Evolutionary conservation across 352 stramenopile species (phyloP).

Genomic region (Elongisporangium senticosum): DNA sequence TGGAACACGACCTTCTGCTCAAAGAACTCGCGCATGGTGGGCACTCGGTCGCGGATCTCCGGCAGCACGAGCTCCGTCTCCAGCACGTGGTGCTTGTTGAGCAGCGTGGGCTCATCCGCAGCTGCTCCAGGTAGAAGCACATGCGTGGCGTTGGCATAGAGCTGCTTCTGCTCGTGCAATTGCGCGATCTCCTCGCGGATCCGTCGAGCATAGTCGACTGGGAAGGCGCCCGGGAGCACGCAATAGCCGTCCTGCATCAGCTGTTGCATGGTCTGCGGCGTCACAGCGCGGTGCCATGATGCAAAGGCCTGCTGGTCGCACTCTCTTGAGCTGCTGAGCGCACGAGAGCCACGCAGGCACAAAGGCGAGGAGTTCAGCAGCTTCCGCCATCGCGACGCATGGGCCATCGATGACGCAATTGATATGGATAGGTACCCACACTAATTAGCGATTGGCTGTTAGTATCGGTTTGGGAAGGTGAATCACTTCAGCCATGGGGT

Average conservation of each 20-base stretch:
- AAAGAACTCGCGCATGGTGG: constrained; percentile 48
- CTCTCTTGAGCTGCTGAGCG: not conserved
- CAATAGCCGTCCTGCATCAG: constrained; percentile 50
- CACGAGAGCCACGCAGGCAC: not conserved
- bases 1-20: constrained; percentile 54
- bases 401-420: not conserved
- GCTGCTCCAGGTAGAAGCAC: constrained; percentile 37
- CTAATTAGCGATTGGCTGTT: not conserved
- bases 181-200: constrained; percentile 51
- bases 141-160: constrained; percentile 80
- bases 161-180: constrained; percentile 28
- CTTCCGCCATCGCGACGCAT: not conserved
- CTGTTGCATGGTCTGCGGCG: constrained; percentile 12
- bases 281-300: constrained; percentile 26
- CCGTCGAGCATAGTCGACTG: constrained; percentile 27
- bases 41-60: constrained; percentile 25
- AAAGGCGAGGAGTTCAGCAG: not conserved
- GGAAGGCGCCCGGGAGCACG: constrained; percentile 47
- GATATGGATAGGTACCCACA: not conserved
- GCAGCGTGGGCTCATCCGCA: constrained; percentile 25
- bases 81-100: constrained; percentile 76
- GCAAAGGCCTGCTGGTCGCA: constrained; percentile 1
- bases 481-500: not conserved
- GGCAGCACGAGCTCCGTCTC: constrained; percentile 74
- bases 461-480: not conserved